Base-by-base conservation (phyloP, 2,329 filamentous ascomycete genomes). In the Sarocladiaceae sp. region DNA sequence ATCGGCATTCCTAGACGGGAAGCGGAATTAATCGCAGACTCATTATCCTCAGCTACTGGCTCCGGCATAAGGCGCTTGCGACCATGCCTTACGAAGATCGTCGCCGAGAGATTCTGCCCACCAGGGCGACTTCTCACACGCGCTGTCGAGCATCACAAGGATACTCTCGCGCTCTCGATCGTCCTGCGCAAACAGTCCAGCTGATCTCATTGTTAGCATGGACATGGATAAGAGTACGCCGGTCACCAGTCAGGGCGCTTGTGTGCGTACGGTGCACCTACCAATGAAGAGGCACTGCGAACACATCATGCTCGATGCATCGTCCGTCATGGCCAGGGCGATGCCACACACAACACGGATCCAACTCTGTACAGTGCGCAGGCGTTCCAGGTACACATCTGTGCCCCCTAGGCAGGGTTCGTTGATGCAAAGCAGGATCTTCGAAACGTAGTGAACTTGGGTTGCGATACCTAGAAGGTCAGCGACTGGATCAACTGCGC, bases 201-300 rank as follows among this genome's bases (percentile, higher is more conserved):
- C 37, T 41, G 37, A 19, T 6, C 5, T 11, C 7, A n/a, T n/a
- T n/a, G n/a, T n/a, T n/a, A n/a, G n/a, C n/a, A n/a, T n/a, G n/a
- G n/a, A n/a, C n/a, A n/a, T n/a, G n/a, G n/a, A n/a, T n/a, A n/a
- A n/a, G n/a, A n/a, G n/a, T n/a, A n/a, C n/a, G n/a, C n/a, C n/a
- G n/a, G n/a, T n/a, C n/a, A n/a, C n/a, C n/a, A n/a, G n/a, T n/a
- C n/a, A n/a, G n/a, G n/a, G n/a, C n/a, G n/a, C n/a, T n/a, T n/a
- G n/a, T n/a, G n/a, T n/a, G n/a, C n/a, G n/a, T n/a, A 15, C n/a
- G 33, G n/a, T 7, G 18, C 11, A 34, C 50, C 10, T 40, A 51
- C 50, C 52, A 12, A 54, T 53, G 16, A 48, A 54, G 12, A 53
- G 33, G 19, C 49, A 51, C 21, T 61, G 56, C 15, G 52, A 55